Base-by-base conservation (phyloP, 495 filamentous ascomycete genomes). In the Penicillium psychrofluorescens region DNA sequence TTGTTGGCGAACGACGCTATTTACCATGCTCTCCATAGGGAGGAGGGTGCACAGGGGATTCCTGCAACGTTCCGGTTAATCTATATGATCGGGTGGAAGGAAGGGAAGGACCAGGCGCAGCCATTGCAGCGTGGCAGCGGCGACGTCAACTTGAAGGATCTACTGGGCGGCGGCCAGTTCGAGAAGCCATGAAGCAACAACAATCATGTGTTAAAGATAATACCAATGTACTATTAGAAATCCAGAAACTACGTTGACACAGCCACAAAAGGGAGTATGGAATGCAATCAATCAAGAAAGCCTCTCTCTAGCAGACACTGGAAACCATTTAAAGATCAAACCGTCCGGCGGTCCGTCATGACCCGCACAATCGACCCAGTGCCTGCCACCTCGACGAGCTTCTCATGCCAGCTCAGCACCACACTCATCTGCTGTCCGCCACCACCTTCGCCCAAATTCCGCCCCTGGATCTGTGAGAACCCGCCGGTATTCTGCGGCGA, bases 31-130 rank as follows among this genome's bases (percentile, higher is more conserved):
- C 58, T 99, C 45, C 88, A 99, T 66, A 77, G 77, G 51, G 72
- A 79, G 43, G 81, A 72, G n/a, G 74, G 74, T 40, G 70, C 86
- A 40, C 79, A 84, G 11, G 81, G 62, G 0, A 68, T 95, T 44
- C 90, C 90, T 2, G 90, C 90, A 8, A 96, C 90, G n/a, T 96
- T 91, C 59, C 75, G 87, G 44, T 71, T 92, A 48, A 94, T 95
- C 42, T 92, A 87, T 59, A 91, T 97, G 89, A 97, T 99, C 68
- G 94, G 94, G 12, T 99, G 94, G 94, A 94, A 91, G 63, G 86
- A 91, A 53, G 83, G 84, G 0, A 72, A 75, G 27, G 75, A 81
- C 38, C 90, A 96, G 67, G 64, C 78, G 36, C 68, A 90, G 67
- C 90, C 94, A 29, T 64, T 96, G 50, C 61, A 77, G 47, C 77